A percentile compares a stretch with the other conserved stretches of the same genome.
These are phyloP conservation scores for Globisporangium nunn DNA, from an alignment of 352 stramenopile genomes.

Conservation along the genomic window DNA sequence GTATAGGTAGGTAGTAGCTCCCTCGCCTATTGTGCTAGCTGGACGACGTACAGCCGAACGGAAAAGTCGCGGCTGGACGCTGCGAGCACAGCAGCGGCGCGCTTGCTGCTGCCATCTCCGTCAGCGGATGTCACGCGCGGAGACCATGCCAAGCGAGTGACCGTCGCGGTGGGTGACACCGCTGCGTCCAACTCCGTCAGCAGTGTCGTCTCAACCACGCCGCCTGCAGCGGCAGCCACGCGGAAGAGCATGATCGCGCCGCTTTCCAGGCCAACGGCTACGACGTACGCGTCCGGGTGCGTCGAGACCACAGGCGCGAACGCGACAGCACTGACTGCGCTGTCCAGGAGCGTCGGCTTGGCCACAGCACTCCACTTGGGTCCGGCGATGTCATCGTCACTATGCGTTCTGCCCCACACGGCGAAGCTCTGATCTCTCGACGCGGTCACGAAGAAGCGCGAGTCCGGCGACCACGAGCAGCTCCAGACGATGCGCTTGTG, in stretches of 20 bases:
- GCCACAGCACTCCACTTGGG: conserved; percentile 17
- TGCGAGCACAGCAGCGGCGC: conserved; percentile 18
- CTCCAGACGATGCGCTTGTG: conserved; percentile 81
- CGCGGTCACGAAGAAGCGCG: conserved; percentile 42
- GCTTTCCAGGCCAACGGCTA: conserved; percentile 57
- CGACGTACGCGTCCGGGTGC: conserved; percentile 15
- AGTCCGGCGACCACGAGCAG: conserved; percentile 64
- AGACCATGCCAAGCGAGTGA: conserved; percentile 49
- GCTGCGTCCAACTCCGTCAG: conserved; percentile 16
- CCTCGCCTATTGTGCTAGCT: conserved; percentile 10
- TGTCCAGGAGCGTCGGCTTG: conserved; percentile 20
- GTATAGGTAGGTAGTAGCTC: conserved; percentile 27
- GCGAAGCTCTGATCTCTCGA: conserved; percentile 62
- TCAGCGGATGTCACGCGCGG: background rate
- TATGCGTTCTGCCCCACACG: conserved; percentile 27
- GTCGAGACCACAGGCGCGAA: conserved; percentile 26
- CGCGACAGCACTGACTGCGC: conserved; percentile 52
- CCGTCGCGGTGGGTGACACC: conserved; percentile 24
- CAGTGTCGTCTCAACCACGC: conserved; percentile 6
- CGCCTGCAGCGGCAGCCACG: conserved; percentile 4
- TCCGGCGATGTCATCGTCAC: background rate
- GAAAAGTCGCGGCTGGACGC: conserved; percentile 42
- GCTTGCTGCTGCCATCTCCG: background rate
- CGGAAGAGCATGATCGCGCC: conserved; percentile 37
- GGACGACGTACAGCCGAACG: conserved; percentile 38